These are phyloP conservation scores for Lipomyces yamadae DNA, from an alignment of 805 yeast genomes.

Conservation along the genomic window DNA sequence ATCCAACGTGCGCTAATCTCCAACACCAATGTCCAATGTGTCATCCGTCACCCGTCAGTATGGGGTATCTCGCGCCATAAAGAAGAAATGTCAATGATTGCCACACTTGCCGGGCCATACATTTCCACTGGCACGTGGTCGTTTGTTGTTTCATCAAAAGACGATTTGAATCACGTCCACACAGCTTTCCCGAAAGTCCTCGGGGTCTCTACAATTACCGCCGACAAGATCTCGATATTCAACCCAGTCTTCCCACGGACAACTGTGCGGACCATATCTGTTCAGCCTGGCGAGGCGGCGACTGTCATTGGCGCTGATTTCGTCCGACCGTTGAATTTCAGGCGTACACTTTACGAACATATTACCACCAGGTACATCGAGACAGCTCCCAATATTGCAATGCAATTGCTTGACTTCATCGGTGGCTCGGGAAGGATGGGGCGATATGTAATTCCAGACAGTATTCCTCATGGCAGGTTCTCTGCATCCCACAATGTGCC, in stretches of 20 bases:
- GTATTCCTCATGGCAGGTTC: background rate
- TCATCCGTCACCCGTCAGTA: background rate
- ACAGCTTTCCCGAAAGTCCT: background rate
- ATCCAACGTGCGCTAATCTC: background rate
- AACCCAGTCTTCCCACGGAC: background rate
- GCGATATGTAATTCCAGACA: background rate
- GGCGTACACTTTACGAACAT: background rate
- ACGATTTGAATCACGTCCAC: background rate
- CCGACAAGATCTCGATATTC: background rate
- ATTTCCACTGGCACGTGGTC: constrained; percentile 5
- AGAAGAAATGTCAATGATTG: background rate
- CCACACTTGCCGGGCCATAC: background rate
- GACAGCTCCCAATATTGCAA: background rate
- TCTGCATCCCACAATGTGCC: background rate
- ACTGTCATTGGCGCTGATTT: background rate
- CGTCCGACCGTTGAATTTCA: background rate
- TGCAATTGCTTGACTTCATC: background rate
- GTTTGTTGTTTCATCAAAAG: constrained; percentile 5
- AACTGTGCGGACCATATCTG: background rate
- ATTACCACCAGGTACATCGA: background rate
- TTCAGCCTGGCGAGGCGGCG: background rate
- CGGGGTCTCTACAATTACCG: background rate
- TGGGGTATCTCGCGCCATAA: background rate
- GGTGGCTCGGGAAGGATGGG: background rate
- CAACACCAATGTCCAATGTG: background rate